These are phyloP conservation scores for Cercospora sp. DNA, from an alignment of 2,329 filamentous ascomycete species.

Conservation along the genomic window DNA sequence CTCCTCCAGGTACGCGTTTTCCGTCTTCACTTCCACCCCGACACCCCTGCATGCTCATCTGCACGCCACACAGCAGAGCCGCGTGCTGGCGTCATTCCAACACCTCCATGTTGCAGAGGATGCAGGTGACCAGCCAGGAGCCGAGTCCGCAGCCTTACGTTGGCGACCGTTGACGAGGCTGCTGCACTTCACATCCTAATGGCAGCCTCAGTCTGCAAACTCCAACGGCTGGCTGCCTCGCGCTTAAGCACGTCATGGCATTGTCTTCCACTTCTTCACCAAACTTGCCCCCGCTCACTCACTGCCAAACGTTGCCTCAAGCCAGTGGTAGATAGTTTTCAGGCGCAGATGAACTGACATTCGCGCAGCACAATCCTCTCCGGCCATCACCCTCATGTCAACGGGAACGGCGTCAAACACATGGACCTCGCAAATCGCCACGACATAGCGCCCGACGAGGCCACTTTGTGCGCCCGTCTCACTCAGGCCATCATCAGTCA, in stretches of 20 bases:
- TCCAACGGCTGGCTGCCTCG: background rate
- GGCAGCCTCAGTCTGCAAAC: background rate
- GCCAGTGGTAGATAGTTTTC: background rate
- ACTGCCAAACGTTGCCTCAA: conserved; percentile 2
- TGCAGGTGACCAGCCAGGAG: background rate
- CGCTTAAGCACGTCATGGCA: background rate
- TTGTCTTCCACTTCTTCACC: background rate
- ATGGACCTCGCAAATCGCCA: conserved; percentile 14
- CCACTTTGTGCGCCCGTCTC: conserved; percentile 30
- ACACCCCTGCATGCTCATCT: background rate
- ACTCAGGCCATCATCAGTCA: conserved; percentile 23
- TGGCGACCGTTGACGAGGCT: background rate
- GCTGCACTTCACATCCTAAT: background rate
- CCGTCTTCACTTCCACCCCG: background rate
- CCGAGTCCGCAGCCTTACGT: background rate
- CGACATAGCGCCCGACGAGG: conserved; percentile 33
- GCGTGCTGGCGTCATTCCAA: background rate
- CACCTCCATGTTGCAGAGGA: background rate
- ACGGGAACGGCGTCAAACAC: conserved; percentile 16
- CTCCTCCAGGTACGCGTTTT: conserved; percentile 26
- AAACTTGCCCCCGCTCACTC: background rate
- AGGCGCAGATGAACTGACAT: background rate
- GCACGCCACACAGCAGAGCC: background rate
- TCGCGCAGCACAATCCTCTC: conserved; percentile 20
- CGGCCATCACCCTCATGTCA: conserved; percentile 9